Base-by-base conservation (phyloP, 441 rosid genomes). In the Manihot esculenta region DNA sequence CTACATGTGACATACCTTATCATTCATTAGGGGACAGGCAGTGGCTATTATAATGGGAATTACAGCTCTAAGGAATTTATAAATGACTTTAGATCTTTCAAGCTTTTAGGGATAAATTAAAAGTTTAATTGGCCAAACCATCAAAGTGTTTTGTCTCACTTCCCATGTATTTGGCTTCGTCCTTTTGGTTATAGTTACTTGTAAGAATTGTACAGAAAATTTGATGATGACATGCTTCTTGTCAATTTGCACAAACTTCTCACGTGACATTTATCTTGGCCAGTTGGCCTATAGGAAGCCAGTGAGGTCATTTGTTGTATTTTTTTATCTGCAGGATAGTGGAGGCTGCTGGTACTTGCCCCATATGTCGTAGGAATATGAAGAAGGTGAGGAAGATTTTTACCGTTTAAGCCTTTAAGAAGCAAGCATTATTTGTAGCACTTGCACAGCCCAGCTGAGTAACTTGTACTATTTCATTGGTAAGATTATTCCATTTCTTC, bases 381-480 rank as follows among this genome's bases (percentile, higher is more conserved):
- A 92, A 81, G 89, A 92, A 92, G 81, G 96, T 92, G 26, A 84
- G 94, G 86, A 90, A 82, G 88, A 92, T 94, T 79, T 94, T 90
- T 53, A 89, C 90, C 7, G 99, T 90, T 68, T 92, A 77, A 81
- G 76, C 44, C 21, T 63, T 69, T 90, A 76, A 81, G 76, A 44
- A 21, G 63, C 30, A 41, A 11, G 14, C 9, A 35, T 7, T 17
- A 8, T 72, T 23, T 48, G 55, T 13, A 38, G 20, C 42, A 47
- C 41, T 24, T 48, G 63, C 68, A 35, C 30, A 55, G 57, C 71
- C 67, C 50, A 47, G 60, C 62, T 35, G 42, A 68, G 58, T 38
- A 45, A 57, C 71, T 47, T 26, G 71, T 68, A 10, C 47, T 44
- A 53, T 50, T 38, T 18, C 24, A 23, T 58, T 62, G 63, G 41